phyloP scores from a whole-genome alignment of 495 filamentous ascomycete species.

The Immersiella caudata region DNA sequence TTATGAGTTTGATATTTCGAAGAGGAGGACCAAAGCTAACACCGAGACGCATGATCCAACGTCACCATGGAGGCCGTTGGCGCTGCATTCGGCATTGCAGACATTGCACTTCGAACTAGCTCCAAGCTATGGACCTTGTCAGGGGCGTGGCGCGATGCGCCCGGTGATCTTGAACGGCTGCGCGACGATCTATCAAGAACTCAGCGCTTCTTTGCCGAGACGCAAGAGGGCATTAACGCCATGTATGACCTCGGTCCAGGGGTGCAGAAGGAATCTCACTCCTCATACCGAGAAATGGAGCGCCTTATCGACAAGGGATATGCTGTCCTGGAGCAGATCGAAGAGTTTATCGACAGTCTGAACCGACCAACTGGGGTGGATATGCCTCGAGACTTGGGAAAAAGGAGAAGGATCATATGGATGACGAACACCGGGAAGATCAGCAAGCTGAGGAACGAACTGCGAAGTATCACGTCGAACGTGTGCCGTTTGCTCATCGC shows the following conservation, averaged over 20 bases:
- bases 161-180: constrained; percentile 11
- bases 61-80: constrained; percentile 1
- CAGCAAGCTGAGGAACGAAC: constrained; percentile 3
- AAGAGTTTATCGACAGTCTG: constrained; percentile 6
- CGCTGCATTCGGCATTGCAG: constrained; percentile 1
- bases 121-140: constrained; percentile 16
- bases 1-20: too few species aligned
- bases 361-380: neutral
- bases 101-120: neutral
- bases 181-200: constrained; percentile 10
- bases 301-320: neutral
- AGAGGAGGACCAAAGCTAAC: too few species aligned
- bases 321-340: neutral
- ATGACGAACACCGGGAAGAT: constrained; percentile 8
- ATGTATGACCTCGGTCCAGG: neutral
- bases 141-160: constrained; percentile 14
- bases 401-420: constrained; percentile 14
- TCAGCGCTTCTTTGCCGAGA: constrained; percentile 17
- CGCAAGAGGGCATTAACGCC: constrained; percentile 8
- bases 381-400: neutral
- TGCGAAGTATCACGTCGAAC: neutral
- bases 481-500: constrained; percentile 8
- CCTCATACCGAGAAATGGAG: constrained; percentile 8
- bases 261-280: constrained; percentile 3
- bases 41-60: neutral